Evolutionary conservation across 139 green algal species (phyloP), one percentile per base, ranked within the genome.

Genomic region (Micromonas commoda): DNA sequence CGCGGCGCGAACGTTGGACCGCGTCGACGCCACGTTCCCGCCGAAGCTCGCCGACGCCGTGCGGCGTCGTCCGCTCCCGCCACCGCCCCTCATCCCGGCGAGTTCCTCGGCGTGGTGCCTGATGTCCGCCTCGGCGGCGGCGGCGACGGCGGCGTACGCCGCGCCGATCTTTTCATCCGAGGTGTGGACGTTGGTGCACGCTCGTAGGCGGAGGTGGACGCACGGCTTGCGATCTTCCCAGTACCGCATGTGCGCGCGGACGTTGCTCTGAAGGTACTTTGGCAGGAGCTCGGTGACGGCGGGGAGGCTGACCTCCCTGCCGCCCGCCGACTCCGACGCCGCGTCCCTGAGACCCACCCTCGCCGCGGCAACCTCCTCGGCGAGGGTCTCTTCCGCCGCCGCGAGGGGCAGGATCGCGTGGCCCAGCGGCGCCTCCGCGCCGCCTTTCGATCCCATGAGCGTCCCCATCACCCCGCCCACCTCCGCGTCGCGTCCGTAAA

Each of bases 251-350:
- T 75, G 68, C 37, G 34, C 19, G 21, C 68, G 37, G 1, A 75
- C 68, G 29, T 75, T 75, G 5, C 37, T 21, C 35, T 75, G 68
- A 28, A 75, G 32, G 61, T 75, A 75, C 37, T 75, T 75, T 61
- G 68, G 68, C 37, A 75, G 53, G 2, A 75, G 37, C 23, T 75
- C 68, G 5, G 21, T 38, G 19, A 75, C 68, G 0, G 68, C 68
- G 19, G 53, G 34, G 5, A 75, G 35, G 20, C 34, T 29, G 21
- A 75, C 24, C 19, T 75, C 68, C 6, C 21, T 21, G 24, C 68
- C 68, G 37, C n/a, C n/a, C n/a, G n/a, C n/a, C n/a, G n/a, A n/a
- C n/a, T n/a, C n/a, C n/a, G n/a, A n/a, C n/a, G n/a, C n/a, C n/a
- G n/a, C n/a, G n/a, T n/a, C n/a, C n/a, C n/a, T n/a, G n/a, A n/a